phyloP scores from a whole-genome alignment of 257 asterid species.

The Fraxinus pennsylvanica region DNA sequence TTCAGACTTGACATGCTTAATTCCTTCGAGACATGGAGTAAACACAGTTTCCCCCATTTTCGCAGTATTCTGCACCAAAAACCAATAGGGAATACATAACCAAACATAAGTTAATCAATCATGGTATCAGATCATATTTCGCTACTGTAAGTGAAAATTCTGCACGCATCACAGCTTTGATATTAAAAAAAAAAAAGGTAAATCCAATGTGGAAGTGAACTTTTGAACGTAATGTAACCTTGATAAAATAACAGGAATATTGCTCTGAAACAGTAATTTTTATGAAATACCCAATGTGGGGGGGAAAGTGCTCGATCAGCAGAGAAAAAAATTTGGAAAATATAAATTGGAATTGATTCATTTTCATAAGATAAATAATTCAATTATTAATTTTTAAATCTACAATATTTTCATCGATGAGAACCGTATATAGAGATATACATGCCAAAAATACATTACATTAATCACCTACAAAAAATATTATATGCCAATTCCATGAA shows the following conservation, averaged over 20 bases:
- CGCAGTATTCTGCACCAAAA: background rate
- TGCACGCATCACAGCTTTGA: no score
- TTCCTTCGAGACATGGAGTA: conserved; percentile 62
- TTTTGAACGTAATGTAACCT: background rate
- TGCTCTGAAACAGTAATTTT: background rate
- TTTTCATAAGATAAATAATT: background rate
- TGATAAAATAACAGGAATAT: no score
- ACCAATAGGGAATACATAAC: background rate
- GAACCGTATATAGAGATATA: background rate
- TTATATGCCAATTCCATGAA: background rate
- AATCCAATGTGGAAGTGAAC: background rate
- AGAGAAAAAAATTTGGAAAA: background rate
- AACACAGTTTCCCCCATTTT: conserved; percentile 64
- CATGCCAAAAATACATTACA: background rate
- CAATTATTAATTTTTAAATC: background rate
- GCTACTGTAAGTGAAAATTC: background rate
- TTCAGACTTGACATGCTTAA: conserved; percentile 65
- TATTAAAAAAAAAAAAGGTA: no score
- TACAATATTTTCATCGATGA: background rate
- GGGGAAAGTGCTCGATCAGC: background rate
- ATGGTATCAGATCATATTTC: background rate
- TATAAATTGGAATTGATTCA: background rate
- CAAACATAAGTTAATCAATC: background rate
- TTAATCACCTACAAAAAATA: background rate
- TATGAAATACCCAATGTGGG: background rate